phyloP scores from a whole-genome alignment of 75 land plant species.

The Pinus tabuliformis region DNA sequence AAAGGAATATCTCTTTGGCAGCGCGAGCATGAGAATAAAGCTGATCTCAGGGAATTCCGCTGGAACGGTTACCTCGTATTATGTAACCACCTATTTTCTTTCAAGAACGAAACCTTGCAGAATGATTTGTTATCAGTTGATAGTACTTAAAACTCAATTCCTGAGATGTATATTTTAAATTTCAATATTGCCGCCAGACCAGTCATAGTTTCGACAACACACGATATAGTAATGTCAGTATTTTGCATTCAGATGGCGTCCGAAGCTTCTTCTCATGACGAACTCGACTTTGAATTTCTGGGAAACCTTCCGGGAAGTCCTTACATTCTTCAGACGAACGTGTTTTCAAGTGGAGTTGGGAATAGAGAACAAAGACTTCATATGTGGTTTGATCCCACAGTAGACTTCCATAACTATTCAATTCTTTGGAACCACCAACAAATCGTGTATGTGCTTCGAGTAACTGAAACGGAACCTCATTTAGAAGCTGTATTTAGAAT shows the following conservation, averaged over 20 bases:
- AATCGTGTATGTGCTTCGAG: conserved; percentile 1
- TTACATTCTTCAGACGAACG: conserved; percentile 11
- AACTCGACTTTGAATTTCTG: conserved; percentile 17
- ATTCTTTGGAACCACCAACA: conserved; percentile 16
- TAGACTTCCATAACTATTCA: conserved; percentile 10
- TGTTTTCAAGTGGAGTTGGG: conserved; percentile 11
- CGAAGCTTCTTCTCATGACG: conserved; percentile 4
- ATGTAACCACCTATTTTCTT: neutral
- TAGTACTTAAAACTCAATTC: neutral
- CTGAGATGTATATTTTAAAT: neutral
- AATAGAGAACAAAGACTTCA: conserved; percentile 9
- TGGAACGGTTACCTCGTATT: conserved; percentile 60
- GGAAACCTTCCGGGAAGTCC: conserved; percentile 6
- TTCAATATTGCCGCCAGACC: no score
- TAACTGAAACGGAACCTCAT: neutral
- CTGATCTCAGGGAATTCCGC: conserved; percentile 29
- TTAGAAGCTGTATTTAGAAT: neutral
- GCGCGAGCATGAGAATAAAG: conserved; percentile 41
- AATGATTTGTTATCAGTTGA: neutral
- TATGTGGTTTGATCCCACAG: conserved; percentile 15
- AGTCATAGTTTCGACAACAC: neutral
- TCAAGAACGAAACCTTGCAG: neutral
- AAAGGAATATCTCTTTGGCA: conserved; percentile 36
- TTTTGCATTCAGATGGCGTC: conserved; percentile 2
- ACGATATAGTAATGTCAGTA: no score